phyloP scores from a whole-genome alignment of 495 filamentous ascomycete genomes.

The Hypoxylon lenormandii region DNA sequence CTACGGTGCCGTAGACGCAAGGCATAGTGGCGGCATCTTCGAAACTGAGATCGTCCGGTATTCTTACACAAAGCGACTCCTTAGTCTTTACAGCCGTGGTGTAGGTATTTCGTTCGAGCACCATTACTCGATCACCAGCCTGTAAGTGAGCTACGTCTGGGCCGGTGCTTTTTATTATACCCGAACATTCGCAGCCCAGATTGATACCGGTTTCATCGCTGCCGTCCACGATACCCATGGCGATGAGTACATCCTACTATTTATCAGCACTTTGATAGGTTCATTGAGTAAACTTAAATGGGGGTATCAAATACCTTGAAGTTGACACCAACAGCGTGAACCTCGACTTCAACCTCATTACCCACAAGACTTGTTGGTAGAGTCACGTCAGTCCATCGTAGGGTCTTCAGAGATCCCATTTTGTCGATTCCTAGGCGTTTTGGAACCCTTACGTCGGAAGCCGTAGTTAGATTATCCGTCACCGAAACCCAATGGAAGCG shows the following conservation, averaged over 20 bases:
- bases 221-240: not conserved
- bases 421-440: not conserved
- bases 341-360: not conserved
- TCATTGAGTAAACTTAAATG: too few species aligned
- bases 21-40: conserved; percentile 65
- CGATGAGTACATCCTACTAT: not conserved
- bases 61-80: conserved; percentile 23
- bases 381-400: not conserved
- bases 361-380: not conserved
- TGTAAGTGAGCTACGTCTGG: not conserved
- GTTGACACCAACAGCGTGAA: not conserved
- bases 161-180: not conserved
- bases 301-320: not conserved
- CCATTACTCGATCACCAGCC: not conserved
- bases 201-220: not conserved
- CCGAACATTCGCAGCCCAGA: not conserved
- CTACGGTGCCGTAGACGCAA: conserved; percentile 64
- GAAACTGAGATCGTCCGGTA: conserved; percentile 62
- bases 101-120: not conserved
- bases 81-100: not conserved
- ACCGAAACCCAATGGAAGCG: not conserved
- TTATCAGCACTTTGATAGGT: too few species aligned
- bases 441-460: not conserved
- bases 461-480: not conserved
- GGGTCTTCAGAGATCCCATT: not conserved